Conservation (phyloP, 1,284 basidiomycete species). For the Trametes polyzona region DNA sequence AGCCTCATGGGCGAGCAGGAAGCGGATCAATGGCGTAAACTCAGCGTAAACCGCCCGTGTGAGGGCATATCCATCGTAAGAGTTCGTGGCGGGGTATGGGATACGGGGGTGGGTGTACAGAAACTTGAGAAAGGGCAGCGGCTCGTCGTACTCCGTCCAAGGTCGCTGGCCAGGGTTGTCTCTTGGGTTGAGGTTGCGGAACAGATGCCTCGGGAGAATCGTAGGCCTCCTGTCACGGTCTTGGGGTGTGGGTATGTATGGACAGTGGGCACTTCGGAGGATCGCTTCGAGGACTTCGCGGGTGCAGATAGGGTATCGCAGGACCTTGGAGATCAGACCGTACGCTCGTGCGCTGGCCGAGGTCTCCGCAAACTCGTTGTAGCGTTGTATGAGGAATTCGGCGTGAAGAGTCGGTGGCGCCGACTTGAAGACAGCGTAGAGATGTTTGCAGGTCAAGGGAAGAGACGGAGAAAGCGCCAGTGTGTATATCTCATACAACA, state of each 20-base stretch:
- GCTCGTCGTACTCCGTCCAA: constrained; percentile 48
- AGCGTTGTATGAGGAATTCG: constrained; percentile 57
- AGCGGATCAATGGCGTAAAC: constrained; percentile 65
- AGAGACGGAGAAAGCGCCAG: constrained; percentile 62
- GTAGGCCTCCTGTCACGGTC: constrained; percentile 24
- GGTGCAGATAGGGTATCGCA: constrained; percentile 71
- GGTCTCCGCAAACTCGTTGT: constrained; percentile 11
- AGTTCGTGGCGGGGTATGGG: constrained; percentile 53
- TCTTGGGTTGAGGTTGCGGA: constrained; percentile 50
- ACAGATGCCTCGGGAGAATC: constrained; percentile 66
- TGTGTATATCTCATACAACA: constrained; percentile 76
- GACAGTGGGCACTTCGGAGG: constrained; percentile 34
- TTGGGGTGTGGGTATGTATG: constrained; percentile 5
- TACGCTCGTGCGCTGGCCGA: constrained; percentile 7
- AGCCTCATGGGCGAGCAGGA: constrained; percentile 74
- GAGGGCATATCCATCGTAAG: constrained; percentile 78
- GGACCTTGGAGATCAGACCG: constrained; percentile 49
- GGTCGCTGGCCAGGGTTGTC: constrained; percentile 31
- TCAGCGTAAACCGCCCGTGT: constrained; percentile 72
- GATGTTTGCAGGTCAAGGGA: constrained; percentile 55
- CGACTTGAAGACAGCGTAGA: constrained; percentile 55
- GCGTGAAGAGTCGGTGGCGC: constrained; percentile 59
- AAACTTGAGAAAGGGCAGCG: constrained; percentile 64
- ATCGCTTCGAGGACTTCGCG: constrained; percentile 57
- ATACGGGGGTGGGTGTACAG: constrained; percentile 50